Percentiles rank a stretch among this genome's conserved stretches.
These are phyloP conservation scores for Paecilomyces fulvus DNA, from an alignment of 2,329 filamentous ascomycete genomes.

Conservation along the genomic window DNA sequence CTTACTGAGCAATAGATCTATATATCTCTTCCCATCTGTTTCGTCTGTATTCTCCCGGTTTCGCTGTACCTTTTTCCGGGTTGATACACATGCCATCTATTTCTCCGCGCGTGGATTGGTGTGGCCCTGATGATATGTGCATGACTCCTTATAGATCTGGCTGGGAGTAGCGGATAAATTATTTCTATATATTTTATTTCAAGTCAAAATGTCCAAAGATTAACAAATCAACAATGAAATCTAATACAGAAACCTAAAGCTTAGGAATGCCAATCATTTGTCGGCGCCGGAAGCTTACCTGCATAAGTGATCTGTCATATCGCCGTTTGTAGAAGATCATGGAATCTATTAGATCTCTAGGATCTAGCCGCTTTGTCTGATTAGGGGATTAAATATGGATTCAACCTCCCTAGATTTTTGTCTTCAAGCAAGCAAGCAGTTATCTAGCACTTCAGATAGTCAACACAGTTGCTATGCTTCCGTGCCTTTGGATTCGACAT, in stretches of 20 bases:
- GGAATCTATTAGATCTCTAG: too few relatives aligned
- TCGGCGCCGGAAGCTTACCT: too few relatives aligned
- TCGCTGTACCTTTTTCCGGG: neutral
- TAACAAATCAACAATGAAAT: neutral
- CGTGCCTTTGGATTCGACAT: neutral
- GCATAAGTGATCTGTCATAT: too few relatives aligned
- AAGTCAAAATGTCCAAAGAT: neutral
- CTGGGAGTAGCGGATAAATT: neutral
- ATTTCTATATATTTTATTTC: neutral
- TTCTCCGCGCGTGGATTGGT: neutral
- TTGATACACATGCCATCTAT: neutral
- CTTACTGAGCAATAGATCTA: neutral
- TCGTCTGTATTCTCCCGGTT: neutral
- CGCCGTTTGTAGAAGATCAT: too few relatives aligned
- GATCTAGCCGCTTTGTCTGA: too few relatives aligned
- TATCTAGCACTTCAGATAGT: too few relatives aligned
- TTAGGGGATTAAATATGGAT: too few relatives aligned
- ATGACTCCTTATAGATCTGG: too few relatives aligned
- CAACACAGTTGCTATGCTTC: too few relatives aligned
- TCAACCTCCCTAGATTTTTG: too few relatives aligned
- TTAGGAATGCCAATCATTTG: too few relatives aligned
- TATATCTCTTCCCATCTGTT: neutral
- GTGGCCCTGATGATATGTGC: neutral
- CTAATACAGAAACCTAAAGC: neutral
- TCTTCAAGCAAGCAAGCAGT: too few relatives aligned